Conservation (phyloP, 306 rosid species). For the Astragalus glycyphyllos region DNA sequence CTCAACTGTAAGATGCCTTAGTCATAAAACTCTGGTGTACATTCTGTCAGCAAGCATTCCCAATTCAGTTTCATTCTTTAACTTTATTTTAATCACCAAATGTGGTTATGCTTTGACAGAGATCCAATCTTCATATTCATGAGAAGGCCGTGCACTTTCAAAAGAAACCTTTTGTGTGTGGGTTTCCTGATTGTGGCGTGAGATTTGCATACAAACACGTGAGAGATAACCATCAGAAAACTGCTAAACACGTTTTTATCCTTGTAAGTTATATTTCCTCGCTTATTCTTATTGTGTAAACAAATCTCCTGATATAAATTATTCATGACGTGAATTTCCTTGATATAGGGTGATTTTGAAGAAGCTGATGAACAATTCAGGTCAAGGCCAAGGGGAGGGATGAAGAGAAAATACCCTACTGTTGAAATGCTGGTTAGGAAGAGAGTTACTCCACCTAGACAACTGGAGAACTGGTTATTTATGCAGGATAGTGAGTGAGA, state of each 20-base stretch:
- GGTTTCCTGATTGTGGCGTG: constrained; percentile 82
- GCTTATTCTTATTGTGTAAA: neutral
- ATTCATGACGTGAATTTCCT: neutral
- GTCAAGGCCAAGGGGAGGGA: constrained; percentile 83
- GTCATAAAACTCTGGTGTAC: neutral
- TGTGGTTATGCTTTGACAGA: constrained; percentile 48
- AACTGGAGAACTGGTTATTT: constrained; percentile 49
- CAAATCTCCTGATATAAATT: neutral
- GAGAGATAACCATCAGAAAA: constrained; percentile 81
- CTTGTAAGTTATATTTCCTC: constrained; percentile 53
- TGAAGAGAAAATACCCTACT: constrained; percentile 69
- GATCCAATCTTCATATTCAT: constrained; percentile 77
- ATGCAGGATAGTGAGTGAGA: constrained; percentile 36
- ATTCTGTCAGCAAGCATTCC: neutral
- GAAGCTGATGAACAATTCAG: constrained; percentile 72
- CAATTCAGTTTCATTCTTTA: neutral
- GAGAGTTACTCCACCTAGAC: constrained; percentile 71
- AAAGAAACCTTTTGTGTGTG: constrained; percentile 64
- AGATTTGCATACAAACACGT: constrained; percentile 92
- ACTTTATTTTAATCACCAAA: neutral
- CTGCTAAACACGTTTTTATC: constrained; percentile 59
- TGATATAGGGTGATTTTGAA: constrained; percentile 80
- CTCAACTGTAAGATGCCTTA: constrained; percentile 61
- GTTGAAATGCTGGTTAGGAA: constrained; percentile 77
- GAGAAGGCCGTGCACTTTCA: constrained; percentile 74